Conservation (phyloP, 192 early-diverging fungal genomes). For the Coemansia furcata region DNA sequence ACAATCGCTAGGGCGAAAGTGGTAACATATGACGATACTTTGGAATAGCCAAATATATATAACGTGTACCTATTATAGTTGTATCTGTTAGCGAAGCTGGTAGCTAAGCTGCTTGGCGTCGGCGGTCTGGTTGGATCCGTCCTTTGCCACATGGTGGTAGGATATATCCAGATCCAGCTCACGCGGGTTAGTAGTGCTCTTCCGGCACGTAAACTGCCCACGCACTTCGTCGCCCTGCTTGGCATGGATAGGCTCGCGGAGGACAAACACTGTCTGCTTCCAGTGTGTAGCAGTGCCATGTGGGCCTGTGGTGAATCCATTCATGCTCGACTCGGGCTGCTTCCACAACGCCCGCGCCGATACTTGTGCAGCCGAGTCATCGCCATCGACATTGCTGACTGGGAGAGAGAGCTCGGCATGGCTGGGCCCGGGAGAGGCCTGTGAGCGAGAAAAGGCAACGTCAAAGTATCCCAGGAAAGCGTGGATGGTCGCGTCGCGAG, state of each 20-base stretch:
- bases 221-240: conserved; percentile 47
- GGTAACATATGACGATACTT: conserved; percentile 6
- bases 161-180: conserved; percentile 68
- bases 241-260: conserved; percentile 62
- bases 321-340: conserved; percentile 31
- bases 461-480: conserved; percentile 93
- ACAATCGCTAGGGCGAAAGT: conserved; percentile 48
- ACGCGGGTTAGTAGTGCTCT: conserved; percentile 63
- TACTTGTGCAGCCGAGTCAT: conserved; percentile 7
- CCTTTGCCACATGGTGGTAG: conserved; percentile 39
- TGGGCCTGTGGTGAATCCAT: conserved; percentile 71
- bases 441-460: conserved; percentile 69
- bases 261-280: conserved; percentile 90
- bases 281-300: conserved; percentile 88
- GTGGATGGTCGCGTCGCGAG: conserved; percentile 63
- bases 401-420: conserved; percentile 21
- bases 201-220: conserved; percentile 67
- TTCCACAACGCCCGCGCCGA: conserved; percentile 28
- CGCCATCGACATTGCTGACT: conserved; percentile 8
- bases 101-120: conserved; percentile 24
- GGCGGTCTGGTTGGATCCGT: not conserved
- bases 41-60: not conserved
- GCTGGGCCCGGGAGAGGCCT: conserved; percentile 29
- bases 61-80: not conserved
- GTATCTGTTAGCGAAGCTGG: conserved; percentile 25